A percentile compares a stretch with the other conserved stretches of the same genome.
Conservation (phyloP, 306 rosid genomes). For the Acacia acuminata region DNA sequence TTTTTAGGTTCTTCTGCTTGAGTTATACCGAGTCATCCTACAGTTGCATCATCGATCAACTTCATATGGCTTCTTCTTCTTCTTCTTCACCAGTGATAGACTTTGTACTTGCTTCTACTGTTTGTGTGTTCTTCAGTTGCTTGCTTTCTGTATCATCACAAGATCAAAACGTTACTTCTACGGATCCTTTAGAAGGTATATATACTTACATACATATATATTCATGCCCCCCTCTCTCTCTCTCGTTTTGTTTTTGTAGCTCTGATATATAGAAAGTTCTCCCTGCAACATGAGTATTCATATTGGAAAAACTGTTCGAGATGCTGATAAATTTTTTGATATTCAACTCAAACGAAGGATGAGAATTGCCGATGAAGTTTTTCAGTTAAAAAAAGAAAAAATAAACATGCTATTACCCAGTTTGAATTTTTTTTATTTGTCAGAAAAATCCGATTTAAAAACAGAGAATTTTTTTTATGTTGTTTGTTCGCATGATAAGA, state of each 20-base stretch:
- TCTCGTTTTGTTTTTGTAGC: neutral
- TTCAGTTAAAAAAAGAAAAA: too few relatives aligned
- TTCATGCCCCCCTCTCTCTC: neutral
- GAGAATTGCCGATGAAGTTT: too few relatives aligned
- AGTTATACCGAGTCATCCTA: neutral
- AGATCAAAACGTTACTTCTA: slow-evolving; percentile 42
- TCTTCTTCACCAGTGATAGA: neutral
- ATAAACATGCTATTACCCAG: too few relatives aligned
- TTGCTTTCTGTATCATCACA: slow-evolving; percentile 21
- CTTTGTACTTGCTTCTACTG: slow-evolving; percentile 14
- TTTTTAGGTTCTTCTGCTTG: neutral
- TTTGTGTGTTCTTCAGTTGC: slow-evolving; percentile 29
- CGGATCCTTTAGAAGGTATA: slow-evolving; percentile 68
- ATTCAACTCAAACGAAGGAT: too few relatives aligned
- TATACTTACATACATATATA: neutral
- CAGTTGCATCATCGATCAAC: neutral
- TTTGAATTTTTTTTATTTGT: too few relatives aligned
- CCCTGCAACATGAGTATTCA: too few relatives aligned
- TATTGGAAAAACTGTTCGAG: too few relatives aligned
- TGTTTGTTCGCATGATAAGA: too few relatives aligned
- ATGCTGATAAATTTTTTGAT: too few relatives aligned
- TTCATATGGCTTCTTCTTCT: neutral
- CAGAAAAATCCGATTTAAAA: too few relatives aligned
- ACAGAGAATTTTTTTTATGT: too few relatives aligned
- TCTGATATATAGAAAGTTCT: too few relatives aligned